phyloP scores from a whole-genome alignment of 345 rosid genomes.

The Rhodamnia rubescens region DNA sequence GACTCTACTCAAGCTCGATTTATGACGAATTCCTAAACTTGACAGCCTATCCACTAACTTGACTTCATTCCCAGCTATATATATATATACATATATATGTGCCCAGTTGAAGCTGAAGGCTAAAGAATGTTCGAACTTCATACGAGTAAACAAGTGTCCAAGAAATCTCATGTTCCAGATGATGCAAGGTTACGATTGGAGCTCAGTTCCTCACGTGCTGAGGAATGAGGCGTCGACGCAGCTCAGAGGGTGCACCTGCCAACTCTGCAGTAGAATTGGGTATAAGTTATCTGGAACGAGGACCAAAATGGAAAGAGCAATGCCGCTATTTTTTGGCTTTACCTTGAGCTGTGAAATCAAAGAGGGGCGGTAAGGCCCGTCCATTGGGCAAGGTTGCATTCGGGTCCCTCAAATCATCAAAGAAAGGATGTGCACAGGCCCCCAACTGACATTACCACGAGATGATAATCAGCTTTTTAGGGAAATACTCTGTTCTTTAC shows the following conservation, averaged over 20 bases:
- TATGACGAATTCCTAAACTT: not conserved
- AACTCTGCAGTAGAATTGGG: conserved; percentile 43
- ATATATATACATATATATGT: not conserved
- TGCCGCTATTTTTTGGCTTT: not conserved
- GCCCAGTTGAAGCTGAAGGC: not conserved
- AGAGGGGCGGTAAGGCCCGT: conserved; percentile 72
- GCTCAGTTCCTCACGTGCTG: conserved; percentile 38
- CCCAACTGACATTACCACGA: conserved; percentile 44
- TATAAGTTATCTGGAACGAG: not conserved
- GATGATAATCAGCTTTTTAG: not conserved
- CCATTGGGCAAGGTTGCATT: conserved; percentile 76
- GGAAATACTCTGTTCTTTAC: not conserved
- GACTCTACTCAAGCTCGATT: not conserved
- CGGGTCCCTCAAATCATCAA: conserved; percentile 77
- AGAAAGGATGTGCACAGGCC: conserved; percentile 97
- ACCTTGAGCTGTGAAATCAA: conserved; percentile 95
- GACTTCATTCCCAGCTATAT: not conserved
- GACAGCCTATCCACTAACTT: not conserved
- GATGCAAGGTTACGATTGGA: not conserved
- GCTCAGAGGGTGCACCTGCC: conserved; percentile 69
- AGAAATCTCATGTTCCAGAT: not conserved
- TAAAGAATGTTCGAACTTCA: not conserved
- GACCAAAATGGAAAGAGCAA: not conserved
- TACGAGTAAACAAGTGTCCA: not conserved
- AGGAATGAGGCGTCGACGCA: conserved; percentile 73